Evolutionary conservation across 805 yeast species (phyloP).

Genomic region (Suhomyces pyralidae): DNA sequence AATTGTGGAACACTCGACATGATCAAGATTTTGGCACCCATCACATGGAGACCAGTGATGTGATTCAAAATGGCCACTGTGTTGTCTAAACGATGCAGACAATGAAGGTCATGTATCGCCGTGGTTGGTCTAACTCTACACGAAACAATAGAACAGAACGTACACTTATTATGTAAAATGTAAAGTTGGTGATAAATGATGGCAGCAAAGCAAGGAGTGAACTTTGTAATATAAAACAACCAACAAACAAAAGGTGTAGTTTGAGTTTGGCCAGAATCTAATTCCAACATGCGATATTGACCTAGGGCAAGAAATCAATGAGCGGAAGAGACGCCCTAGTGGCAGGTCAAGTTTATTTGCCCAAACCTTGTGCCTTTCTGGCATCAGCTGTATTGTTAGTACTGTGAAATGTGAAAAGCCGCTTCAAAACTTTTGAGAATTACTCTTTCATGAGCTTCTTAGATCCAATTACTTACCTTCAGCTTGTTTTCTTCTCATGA

Average conservation of each 20-base stretch:
- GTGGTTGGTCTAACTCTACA: background rate
- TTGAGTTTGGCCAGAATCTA: background rate
- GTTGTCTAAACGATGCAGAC: background rate
- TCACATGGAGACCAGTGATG: background rate
- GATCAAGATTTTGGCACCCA: background rate
- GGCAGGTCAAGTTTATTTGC: slow-evolving; percentile 18
- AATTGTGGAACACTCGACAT: background rate
- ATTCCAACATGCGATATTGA: background rate
- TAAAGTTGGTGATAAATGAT: background rate
- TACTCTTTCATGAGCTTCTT: background rate
- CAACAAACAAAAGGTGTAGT: background rate
- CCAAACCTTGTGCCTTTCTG: slow-evolving; percentile 28
- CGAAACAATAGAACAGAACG: background rate
- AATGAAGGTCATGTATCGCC: background rate
- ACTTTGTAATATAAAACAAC: slow-evolving; percentile 1
- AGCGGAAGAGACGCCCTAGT: background rate
- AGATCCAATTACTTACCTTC: slow-evolving; percentile 51
- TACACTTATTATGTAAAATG: background rate
- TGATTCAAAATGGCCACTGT: background rate
- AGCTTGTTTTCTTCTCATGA: slow-evolving; percentile 83
- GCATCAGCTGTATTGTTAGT: slow-evolving; percentile 46
- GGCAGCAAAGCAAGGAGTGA: slow-evolving; percentile 1
- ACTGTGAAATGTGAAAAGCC: background rate
- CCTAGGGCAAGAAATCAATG: background rate
- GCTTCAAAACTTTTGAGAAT: no score